phyloP scores from a whole-genome alignment of 768 basidiomycete species.

The Lactarius hatsudake region DNA sequence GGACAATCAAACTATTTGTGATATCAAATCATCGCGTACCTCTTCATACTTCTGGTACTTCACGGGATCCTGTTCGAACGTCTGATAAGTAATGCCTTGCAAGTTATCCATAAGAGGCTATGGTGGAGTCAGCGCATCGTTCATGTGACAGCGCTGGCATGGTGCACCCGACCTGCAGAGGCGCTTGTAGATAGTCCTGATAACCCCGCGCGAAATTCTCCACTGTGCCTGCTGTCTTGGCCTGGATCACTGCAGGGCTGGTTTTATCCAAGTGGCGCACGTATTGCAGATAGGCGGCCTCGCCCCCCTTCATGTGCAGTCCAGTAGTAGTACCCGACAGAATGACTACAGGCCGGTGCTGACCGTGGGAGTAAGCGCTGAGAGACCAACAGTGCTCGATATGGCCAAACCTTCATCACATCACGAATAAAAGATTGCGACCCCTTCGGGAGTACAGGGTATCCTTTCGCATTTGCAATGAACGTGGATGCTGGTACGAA shows the following conservation, averaged over 20 bases:
- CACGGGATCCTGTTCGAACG: conserved; percentile 96
- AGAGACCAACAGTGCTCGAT: neutral
- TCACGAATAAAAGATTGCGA: conserved; percentile 89
- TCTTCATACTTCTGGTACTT: conserved; percentile 97
- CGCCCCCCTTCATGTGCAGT: conserved; percentile 78
- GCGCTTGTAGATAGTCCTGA: conserved; percentile 93
- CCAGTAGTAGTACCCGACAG: conserved; percentile 64
- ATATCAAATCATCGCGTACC: conserved; percentile 39
- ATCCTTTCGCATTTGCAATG: conserved; percentile 94
- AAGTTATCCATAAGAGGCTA: conserved; percentile 98
- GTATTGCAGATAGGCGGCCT: conserved; percentile 88
- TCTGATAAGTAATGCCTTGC: conserved; percentile 93
- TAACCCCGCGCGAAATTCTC: conserved; percentile 92
- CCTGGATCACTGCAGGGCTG: conserved; percentile 62
- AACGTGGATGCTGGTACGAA: conserved; percentile 89
- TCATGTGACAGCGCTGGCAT: conserved; percentile 19
- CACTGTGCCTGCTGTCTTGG: conserved; percentile 66
- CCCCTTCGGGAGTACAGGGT: conserved; percentile 92
- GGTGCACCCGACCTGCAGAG: conserved; percentile 65
- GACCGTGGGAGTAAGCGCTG: conserved; percentile 22
- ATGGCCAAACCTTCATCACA: conserved; percentile 70
- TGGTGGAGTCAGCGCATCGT: conserved; percentile 1
- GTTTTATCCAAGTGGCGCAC: conserved; percentile 79
- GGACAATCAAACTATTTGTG: neutral
- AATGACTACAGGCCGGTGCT: conserved; percentile 87